Base-by-base conservation (phyloP, 805 yeast genomes). In the Komagataella kurtzmanii region DNA sequence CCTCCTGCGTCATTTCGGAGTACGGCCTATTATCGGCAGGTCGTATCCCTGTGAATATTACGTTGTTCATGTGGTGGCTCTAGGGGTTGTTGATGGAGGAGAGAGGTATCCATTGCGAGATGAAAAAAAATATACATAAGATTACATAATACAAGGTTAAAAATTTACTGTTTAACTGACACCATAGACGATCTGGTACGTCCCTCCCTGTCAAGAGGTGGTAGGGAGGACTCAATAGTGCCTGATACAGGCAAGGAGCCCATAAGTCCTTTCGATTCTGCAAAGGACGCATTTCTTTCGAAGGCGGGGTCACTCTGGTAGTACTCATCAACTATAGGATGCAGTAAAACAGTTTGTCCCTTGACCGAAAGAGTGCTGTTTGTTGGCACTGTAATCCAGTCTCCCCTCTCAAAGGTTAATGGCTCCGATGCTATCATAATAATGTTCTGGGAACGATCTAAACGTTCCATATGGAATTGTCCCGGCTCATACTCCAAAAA, bases 391-490 rank as follows among this genome's bases (percentile, higher is more conserved):
- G 97, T 83, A 50, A 91, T 86, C 99, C 99, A 93, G 67, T 93
- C 99, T 45, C 90, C 91, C 52, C 99, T 72, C 68, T 93, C 98
- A 65, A 93, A 93, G 0, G 99, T 93, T 53, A 93, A 73, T 0
- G 99, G 99, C 63, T 93, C 99, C 17, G 95, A 85, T 1, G 99
- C 96, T 49, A 93, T 57, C 83, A 93, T 85, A n/a, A 91, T 84
- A 17, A 93, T 91, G 65, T 88, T 91, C 65, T 91, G 97, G 7
- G 93, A 85, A 51, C 97, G 75, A 65, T 90, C 95, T 54, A 87
- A 72, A 51, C 99, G 76, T 66, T 93, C 97, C 97, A 93, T 89
- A 60, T 86, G 78, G 70, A 88, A 93, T 61, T 88, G 85, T 18
- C 97, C 96, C 1, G 95, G 96, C 55, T 81, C 85, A 61, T 84